Conservation (phyloP, 805 yeast genomes). For the Wickerhamiella sergipiensis region DNA sequence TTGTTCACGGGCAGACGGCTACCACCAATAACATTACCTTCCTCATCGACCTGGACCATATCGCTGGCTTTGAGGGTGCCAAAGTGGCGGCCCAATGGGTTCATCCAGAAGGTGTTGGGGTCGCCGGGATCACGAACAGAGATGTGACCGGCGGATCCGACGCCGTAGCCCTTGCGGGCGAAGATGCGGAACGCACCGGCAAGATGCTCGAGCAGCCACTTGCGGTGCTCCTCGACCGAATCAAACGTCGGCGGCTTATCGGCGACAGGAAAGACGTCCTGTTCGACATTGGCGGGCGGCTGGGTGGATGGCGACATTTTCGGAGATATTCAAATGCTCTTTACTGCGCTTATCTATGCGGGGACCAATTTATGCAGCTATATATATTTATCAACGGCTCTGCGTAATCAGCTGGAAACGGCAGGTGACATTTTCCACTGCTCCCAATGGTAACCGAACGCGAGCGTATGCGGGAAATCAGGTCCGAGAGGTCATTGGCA, state of each 20-base stretch:
- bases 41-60: conserved; percentile 48
- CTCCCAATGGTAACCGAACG: neutral
- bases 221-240: conserved; percentile 12
- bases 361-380: neutral
- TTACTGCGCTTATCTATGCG: neutral
- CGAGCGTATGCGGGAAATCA: neutral
- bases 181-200: conserved; percentile 77
- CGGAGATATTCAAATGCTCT: too few relatives aligned
- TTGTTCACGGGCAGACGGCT: conserved; percentile 41
- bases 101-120: conserved; percentile 76
- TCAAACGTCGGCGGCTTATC: conserved; percentile 13
- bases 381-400: neutral
- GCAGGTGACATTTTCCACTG: neutral
- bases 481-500: neutral
- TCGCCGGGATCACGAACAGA: conserved; percentile 74
- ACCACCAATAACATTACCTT: conserved; percentile 53
- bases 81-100: conserved; percentile 75
- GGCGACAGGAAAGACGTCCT: conserved; percentile 10
- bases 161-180: conserved; percentile 62
- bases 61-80: conserved; percentile 44
- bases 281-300: neutral
- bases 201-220: conserved; percentile 40
- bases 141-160: conserved; percentile 79
- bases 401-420: neutral
- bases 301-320: neutral